These are phyloP conservation scores for Colletotrichum tanaceti DNA, from an alignment of 2,329 filamentous ascomycete species.

Conservation along the genomic window DNA sequence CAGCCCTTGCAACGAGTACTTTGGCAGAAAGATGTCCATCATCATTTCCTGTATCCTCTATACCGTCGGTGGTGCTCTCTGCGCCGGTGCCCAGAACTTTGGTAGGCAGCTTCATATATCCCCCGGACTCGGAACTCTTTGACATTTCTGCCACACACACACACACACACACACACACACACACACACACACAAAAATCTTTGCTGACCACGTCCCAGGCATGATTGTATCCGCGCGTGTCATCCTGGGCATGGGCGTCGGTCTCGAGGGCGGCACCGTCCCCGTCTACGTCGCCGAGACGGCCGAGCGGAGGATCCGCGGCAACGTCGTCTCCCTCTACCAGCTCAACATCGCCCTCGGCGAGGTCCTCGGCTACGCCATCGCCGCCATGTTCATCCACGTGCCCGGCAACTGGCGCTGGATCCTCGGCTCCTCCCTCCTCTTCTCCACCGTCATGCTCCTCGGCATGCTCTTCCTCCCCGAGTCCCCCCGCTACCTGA, in stretches of 20 bases:
- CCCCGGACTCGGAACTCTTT: too few species aligned
- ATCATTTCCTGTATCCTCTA: slow-evolving; percentile 77
- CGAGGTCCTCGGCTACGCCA: slow-evolving; percentile 78
- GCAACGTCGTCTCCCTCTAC: slow-evolving; percentile 79
- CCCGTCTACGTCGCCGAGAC: slow-evolving; percentile 81
- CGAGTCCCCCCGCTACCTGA: slow-evolving; percentile 74
- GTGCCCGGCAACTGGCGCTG: slow-evolving; percentile 78
- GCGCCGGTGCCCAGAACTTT: slow-evolving; percentile 75
- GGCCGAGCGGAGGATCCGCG: slow-evolving; percentile 73
- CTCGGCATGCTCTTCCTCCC: slow-evolving; percentile 78
- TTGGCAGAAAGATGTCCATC: slow-evolving; percentile 76
- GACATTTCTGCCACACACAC: slow-evolving; percentile 37
- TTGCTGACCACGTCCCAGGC: slow-evolving; percentile 42
- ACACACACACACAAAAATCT: too few species aligned
- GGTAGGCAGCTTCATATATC: slow-evolving; percentile 49
- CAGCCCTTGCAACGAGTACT: slow-evolving; percentile 73
- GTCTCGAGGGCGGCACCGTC: slow-evolving; percentile 79
- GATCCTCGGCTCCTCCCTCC: slow-evolving; percentile 77
- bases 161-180: too few species aligned
- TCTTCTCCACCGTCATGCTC: slow-evolving; percentile 64
- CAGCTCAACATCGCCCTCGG: slow-evolving; percentile 82
- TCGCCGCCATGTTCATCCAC: slow-evolving; percentile 78
- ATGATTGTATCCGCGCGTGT: slow-evolving; percentile 78
- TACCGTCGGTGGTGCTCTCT: slow-evolving; percentile 75
- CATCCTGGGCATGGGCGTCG: slow-evolving; percentile 76